Percentiles rank a stretch among this genome's conserved stretches.
Conservation (phyloP, 805 yeast genomes). For the Ogataea henricii region DNA sequence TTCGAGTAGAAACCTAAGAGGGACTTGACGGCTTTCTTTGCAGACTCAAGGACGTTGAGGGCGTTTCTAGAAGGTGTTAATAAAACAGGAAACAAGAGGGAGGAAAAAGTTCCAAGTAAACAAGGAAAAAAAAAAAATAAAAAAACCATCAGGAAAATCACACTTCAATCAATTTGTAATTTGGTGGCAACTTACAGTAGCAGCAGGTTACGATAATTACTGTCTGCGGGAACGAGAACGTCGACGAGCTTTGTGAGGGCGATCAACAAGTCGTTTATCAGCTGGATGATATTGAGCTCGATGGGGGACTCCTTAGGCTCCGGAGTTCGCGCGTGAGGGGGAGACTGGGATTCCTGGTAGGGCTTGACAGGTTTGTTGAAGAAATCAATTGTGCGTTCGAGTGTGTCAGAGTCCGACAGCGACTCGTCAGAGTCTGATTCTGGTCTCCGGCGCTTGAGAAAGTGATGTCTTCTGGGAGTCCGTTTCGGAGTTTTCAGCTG, state of each 20-base stretch:
- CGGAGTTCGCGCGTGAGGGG: background rate
- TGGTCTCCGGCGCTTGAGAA: constrained; percentile 2
- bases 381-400: constrained; percentile 20
- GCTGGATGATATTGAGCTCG: constrained; percentile 17
- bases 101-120: background rate
- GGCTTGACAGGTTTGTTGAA: constrained; percentile 17
- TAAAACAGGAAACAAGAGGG: constrained; percentile 6
- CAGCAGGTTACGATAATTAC: constrained; percentile 25
- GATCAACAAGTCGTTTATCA: constrained; percentile 21
- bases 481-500: background rate
- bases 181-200: constrained; percentile 26
- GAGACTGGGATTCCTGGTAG: background rate
- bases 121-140: background rate
- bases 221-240: constrained; percentile 24
- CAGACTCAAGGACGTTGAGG: constrained; percentile 18
- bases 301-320: background rate
- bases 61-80: constrained; percentile 17
- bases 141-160: too few species aligned
- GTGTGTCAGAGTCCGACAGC: constrained; percentile 5
- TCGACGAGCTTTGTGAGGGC: constrained; percentile 23
- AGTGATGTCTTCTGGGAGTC: constrained; percentile 6
- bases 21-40: constrained; percentile 10
- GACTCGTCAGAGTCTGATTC: constrained; percentile 3
- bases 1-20: constrained; percentile 15
- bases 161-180: background rate